Base-by-base conservation (phyloP, 1,284 basidiomycete genomes). In the Puccinia novopanici region DNA sequence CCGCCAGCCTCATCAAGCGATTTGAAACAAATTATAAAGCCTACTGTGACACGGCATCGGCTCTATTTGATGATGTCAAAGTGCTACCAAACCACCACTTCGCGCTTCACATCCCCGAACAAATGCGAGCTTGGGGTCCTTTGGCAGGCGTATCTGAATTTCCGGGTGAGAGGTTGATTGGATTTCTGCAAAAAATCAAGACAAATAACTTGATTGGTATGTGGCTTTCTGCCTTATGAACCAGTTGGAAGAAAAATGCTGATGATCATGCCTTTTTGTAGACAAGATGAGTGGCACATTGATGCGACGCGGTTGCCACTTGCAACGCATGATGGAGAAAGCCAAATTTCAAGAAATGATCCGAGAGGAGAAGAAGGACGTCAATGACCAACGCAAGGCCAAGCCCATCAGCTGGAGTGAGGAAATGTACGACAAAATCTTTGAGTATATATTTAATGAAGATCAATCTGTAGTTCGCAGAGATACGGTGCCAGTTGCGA, bases 51-150 rank as follows among this genome's bases (percentile, higher is more conserved):
- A 54, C 76, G 27, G 52, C 59, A 45, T 15, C 6, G 15, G 45
- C 6, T 6, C 45, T 45, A 6, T 45, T 45, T 15, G 15, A 45
- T 45, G 45, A 45, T 45, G 45, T 45, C 74, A 75, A n/a, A 57
- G 65, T n/a, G n/a, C n/a, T n/a, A n/a, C n/a, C n/a, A n/a, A n/a
- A n/a, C n/a, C n/a, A n/a, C n/a, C n/a, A n/a, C n/a, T 75, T 61
- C 50, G 10, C 59, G 10, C 48, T 63, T 27, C 74, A 75, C 54
- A 75, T 75, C 24, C 57, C 74, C 3, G 15, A 77, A 42, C 61
- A 77, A 70, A 77, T 77, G 63, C 9, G 1, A 5, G 30, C 10
- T 52, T 67, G 75, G 75, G 75, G 75, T 6, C 63, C 75, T 40
- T 67, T 77, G 30, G 5, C 42, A 8, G 42, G 42, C 8, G 63